A percentile compares a stretch with the other conserved stretches of the same genome.
Conservation (phyloP, 1,139 yeast species). For the Wickerhamiella pararugosa region DNA sequence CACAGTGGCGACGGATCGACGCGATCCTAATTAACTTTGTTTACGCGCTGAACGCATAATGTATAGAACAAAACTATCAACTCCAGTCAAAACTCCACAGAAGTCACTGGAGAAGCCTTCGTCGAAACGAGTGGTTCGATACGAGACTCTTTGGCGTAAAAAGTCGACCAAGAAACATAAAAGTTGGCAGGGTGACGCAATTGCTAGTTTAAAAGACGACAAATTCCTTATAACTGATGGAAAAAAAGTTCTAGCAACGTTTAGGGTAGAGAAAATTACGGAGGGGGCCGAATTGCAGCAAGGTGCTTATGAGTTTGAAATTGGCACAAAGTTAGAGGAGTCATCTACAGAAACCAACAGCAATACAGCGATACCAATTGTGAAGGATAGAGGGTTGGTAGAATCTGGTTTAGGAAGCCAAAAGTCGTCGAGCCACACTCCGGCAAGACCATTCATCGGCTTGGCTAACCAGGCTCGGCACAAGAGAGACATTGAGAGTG, state of each 20-base stretch:
- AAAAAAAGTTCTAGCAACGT: conserved; percentile 14
- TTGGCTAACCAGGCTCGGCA: too few species aligned
- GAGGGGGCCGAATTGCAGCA: conserved; percentile 9
- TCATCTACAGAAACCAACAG: not conserved
- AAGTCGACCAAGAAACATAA: conserved; percentile 63
- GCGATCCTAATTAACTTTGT: not conserved
- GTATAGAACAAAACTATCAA: not conserved
- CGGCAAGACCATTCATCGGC: too few species aligned
- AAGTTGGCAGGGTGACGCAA: conserved; percentile 93
- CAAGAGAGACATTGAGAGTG: too few species aligned
- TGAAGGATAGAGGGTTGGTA: too few species aligned
- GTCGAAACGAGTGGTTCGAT: not conserved
- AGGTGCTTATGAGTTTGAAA: conserved; percentile 12
- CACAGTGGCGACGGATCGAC: not conserved
- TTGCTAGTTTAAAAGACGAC: conserved; percentile 24
- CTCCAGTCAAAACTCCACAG: not conserved
- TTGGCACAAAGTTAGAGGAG: conserved; percentile 2
- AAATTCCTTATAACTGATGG: conserved; percentile 18
- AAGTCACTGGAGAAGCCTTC: not conserved
- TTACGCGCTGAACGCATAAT: not conserved
- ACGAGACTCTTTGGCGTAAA: conserved; percentile 51
- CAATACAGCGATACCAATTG: too few species aligned
- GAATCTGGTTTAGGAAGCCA: too few species aligned
- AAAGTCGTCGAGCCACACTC: too few species aligned
- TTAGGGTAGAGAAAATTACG: conserved; percentile 29